Evolutionary conservation across 345 rosid species (phyloP), one percentile per base, ranked within the genome.

Genomic region (Turritis glabra): DNA sequence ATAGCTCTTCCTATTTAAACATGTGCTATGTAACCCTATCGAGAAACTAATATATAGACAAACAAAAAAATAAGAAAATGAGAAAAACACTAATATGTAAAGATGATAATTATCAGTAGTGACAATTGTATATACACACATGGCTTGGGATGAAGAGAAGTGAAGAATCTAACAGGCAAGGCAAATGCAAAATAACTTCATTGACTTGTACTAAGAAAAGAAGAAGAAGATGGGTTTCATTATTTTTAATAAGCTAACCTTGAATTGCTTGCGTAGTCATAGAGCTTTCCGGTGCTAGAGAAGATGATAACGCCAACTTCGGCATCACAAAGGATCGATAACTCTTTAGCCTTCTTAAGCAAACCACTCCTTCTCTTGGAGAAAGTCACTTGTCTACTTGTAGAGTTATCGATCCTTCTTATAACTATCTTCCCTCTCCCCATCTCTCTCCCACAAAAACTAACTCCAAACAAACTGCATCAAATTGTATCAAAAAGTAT

Each of bases 381-480:
- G 59, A 78, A 78, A 78, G 78, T 79, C 27, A 79, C 81, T 79
- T 79, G 81, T 67, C 81, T 21, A 61, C 81, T 79, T 43, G 81
- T 60, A 0, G 75, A 73, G 56, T 79, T 73, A 79, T 79, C 81
- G 52, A 79, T 79, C 75, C 81, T 61, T 54, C 33, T 43, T 37
- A 79, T 79, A 30, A 79, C 61, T 41, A 73, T 68, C 48, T 79
- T 79, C 30, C 81, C 81, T 73, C 81, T 79, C 46, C 73, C 81
- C 81, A 79, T 79, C 40, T 26, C 65, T 53, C 54, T 64, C 54
- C 8, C 33, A 13, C 2, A 17, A 18, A 19, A 47, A 5, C 5
- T 4, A 10, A 43, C 18, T 29, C 30, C 15, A 74, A 44, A 40
- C n/a, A 44, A 44, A 30, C 35, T 40, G 33, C 74, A 67, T 27